Conservation (phyloP, 345 rosid genomes). For the Eucalyptus leucophloia region DNA sequence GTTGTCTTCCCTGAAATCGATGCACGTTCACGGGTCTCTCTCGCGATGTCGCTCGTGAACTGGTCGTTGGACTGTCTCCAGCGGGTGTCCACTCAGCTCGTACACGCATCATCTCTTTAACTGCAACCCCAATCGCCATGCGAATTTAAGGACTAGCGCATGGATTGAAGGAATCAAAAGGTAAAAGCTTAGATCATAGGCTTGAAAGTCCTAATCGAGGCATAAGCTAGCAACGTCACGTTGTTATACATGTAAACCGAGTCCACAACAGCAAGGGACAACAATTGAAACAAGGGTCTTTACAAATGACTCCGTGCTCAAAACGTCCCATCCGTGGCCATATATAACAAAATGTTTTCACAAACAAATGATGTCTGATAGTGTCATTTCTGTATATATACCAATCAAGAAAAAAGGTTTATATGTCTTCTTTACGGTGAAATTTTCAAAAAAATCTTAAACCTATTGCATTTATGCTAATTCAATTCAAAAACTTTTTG, state of each 20-base stretch:
- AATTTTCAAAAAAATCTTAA: neutral
- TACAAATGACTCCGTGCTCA: neutral
- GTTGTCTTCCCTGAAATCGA: neutral
- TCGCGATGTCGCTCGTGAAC: slow-evolving; percentile 6
- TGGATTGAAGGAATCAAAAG: neutral
- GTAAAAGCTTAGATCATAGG: neutral
- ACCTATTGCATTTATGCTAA: neutral
- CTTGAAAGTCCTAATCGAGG: neutral
- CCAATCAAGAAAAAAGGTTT: neutral
- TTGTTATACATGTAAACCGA: neutral
- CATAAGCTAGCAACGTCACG: neutral
- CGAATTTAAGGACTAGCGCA: neutral
- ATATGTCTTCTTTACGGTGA: neutral
- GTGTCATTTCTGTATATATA: neutral
- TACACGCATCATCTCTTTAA: neutral
- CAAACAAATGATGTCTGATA: neutral
- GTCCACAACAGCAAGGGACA: neutral
- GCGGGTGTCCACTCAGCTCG: neutral
- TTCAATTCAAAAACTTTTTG: neutral
- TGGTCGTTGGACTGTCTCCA: neutral
- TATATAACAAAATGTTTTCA: neutral
- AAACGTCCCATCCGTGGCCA: neutral
- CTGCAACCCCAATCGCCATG: neutral
- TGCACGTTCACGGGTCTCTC: slow-evolving; percentile 18
- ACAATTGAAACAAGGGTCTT: neutral